Base-by-base conservation (phyloP, 2,329 filamentous ascomycete species). In the Calycina herbarum region DNA sequence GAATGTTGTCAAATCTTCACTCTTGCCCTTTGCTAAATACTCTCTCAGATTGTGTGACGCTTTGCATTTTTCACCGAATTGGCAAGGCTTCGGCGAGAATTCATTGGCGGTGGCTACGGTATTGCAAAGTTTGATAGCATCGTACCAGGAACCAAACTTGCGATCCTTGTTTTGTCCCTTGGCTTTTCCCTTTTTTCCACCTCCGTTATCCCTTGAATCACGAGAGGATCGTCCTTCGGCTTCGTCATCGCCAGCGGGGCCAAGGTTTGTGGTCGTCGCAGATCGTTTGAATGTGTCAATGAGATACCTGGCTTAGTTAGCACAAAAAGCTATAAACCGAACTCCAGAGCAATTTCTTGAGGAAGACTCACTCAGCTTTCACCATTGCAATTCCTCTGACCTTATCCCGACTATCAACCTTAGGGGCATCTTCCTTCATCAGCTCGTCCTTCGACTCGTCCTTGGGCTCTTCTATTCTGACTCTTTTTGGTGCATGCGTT, bases 111-210 rank as follows among this genome's bases (percentile, higher is more conserved):
- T 85, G 20, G 86, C 86, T 67, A 91, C 84, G 62, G 89, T 93
- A 72, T 88, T 86, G 79, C 94, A 98, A 8, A 98, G 85, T 51
- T 86, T 86, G 64, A 94, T 83, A 35, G 86, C 85, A 75, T 98
- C 94, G 67, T 87, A 85, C 54, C 92, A 95, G 69, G 83, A 87
- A 61, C 93, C 93, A 76, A 95, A 97, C 56, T 85, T 86, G 65
- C 94, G 90, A 70, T 87, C 87, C 69, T 89, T 93, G 78, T 98
- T 97, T 78, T 97, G 93, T 40, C 92, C 91, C 57, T 82, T 83
- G 70, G 86, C 79, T 75, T 89, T 89, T 75, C 86, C 85, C 70
- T 85, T 82, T 74, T 85, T 86, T 64, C 77, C 81, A 62, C 73
- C 76, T 66, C 70, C 76, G 59, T 64, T 78, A 71, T 70, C 75